Base-by-base conservation (phyloP, 176 grass and related monocot species). In the Dactylis glomerata region DNA sequence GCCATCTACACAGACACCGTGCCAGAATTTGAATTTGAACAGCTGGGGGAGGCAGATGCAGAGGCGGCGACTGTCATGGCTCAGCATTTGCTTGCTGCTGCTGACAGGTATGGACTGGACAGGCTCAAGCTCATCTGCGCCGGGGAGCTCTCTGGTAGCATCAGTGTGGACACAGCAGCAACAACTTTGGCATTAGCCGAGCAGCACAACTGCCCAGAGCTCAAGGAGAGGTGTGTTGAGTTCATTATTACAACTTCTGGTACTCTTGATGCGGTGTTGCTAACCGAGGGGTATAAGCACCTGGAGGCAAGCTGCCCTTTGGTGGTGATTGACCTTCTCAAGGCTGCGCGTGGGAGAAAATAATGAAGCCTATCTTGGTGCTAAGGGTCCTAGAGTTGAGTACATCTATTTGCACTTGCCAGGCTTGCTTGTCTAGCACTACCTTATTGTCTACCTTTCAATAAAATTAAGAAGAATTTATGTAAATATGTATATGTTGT, bases 71-170 rank as follows among this genome's bases (percentile, higher is more conserved):
- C 1, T 8, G 3, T 15, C 7, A 7, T 20, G 76, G 55, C 56
- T 23, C 76, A 44, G 11, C 36, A 62, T 62, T 54, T 92, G 44
- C 82, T 89, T 40, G 78, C 76, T 0, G 86, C 65, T 12, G 79
- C 83, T 5, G 90, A 92, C 85, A 34, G 83, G 24, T 92, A 92
- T 33, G 80, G 71, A 0, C 64, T 92, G 7, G 87, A 92, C 4
- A 86, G 45, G 52, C 84, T 92, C 23, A 92, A 86, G 76, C 22
- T 86, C n/a, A 84, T 92, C 1, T 89, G 83, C 51, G 90, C 78
- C 74, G 26, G 41, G 5, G 81, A 70, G 86, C 69, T 92, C 22
- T 44, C 33, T 44, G 13, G 38, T 22, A 41, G 82, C 74, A 69
- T 92, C 31, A 75, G 33, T 1, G 73, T 86, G 6, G 71, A 77